These are phyloP conservation scores for Mycena indigotica DNA, from an alignment of 768 basidiomycete species.

Conservation along the genomic window DNA sequence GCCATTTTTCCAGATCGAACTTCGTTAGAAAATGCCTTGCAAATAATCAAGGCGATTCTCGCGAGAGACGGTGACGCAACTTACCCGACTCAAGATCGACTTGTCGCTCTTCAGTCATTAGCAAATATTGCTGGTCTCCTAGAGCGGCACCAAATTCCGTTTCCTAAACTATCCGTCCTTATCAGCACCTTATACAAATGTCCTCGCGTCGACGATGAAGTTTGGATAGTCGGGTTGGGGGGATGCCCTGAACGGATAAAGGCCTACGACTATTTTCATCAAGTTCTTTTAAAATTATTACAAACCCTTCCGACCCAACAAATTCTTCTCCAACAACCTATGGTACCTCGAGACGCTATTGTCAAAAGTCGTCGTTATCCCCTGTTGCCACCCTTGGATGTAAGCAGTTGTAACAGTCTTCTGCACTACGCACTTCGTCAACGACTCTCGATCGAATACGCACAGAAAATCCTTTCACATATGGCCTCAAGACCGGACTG, in stretches of 20 bases:
- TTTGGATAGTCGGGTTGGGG: constrained; percentile 38
- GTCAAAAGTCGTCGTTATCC: constrained; percentile 9
- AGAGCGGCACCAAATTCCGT: constrained; percentile 51
- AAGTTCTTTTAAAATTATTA: constrained; percentile 46
- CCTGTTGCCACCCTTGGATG: constrained; percentile 37
- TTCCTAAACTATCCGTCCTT: constrained; percentile 45
- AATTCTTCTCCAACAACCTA: constrained; percentile 24
- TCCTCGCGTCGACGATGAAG: constrained; percentile 41
- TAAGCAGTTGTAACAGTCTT: constrained; percentile 59
- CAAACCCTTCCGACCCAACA: constrained; percentile 31
- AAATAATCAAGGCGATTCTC: constrained; percentile 38
- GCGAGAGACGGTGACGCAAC: constrained; percentile 26
- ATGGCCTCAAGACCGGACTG: constrained; percentile 49
- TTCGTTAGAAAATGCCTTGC: constrained; percentile 31
- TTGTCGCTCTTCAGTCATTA: constrained; percentile 57
- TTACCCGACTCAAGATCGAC: constrained; percentile 25
- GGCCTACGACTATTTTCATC: constrained; percentile 52
- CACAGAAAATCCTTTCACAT: constrained; percentile 52
- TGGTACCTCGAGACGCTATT: constrained; percentile 18
- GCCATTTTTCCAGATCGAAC: constrained; percentile 18
- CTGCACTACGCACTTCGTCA: constrained; percentile 68
- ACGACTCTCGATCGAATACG: constrained; percentile 52
- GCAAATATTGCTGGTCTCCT: constrained; percentile 58
- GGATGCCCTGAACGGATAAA: constrained; percentile 33
- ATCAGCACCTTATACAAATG: constrained; percentile 49